phyloP scores from a whole-genome alignment of 139 green algal genomes.

The Haematococcus lacustris region DNA sequence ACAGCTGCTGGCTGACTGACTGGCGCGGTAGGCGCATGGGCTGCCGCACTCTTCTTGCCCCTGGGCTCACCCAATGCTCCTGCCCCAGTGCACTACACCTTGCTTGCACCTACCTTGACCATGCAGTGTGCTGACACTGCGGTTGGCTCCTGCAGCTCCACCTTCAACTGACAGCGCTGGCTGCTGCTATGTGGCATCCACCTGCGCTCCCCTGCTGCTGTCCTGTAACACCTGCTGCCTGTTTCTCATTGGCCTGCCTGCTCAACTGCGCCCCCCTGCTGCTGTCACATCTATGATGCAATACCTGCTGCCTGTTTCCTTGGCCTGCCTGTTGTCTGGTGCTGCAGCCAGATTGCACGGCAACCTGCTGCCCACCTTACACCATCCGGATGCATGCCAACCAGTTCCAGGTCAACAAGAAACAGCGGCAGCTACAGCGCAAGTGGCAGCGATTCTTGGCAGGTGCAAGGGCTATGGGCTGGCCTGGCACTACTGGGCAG shows the following conservation, averaged over 20 bases:
- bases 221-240: neutral
- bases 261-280: too few relatives aligned
- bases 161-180: neutral
- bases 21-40: too few relatives aligned
- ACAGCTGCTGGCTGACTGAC: too few relatives aligned
- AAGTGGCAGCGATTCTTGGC: constrained; percentile 29
- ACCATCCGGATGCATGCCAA: constrained; percentile 41
- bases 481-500: neutral
- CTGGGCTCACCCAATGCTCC: neutral
- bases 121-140: neutral
- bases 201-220: neutral
- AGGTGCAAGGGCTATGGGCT: neutral
- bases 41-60: too few relatives aligned
- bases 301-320: neutral
- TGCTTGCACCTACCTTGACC: neutral
- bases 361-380: constrained; percentile 45
- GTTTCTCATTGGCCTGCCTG: neutral
- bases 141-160: neutral
- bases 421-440: constrained; percentile 24
- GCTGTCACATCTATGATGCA: too few relatives aligned
- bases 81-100: neutral
- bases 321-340: neutral
- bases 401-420: constrained; percentile 23
- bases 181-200: neutral
- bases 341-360: constrained; percentile 27